A percentile compares a stretch with the other conserved stretches of the same genome.
These are phyloP conservation scores for Mucor mucedo DNA, from an alignment of 371 early-diverging fungal genomes.

Conservation along the genomic window DNA sequence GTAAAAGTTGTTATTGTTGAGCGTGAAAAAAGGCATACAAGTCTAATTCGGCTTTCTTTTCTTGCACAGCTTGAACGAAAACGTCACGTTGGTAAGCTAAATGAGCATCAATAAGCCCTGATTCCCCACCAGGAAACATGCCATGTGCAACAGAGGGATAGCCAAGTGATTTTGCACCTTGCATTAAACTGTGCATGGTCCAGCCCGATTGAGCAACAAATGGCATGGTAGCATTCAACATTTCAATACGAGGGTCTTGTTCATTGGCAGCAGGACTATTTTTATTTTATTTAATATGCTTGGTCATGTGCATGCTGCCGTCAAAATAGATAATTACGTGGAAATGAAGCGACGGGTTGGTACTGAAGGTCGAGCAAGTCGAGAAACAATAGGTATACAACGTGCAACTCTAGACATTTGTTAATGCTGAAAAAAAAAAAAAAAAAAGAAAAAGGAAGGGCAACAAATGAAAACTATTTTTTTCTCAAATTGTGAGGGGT, in stretches of 20 bases:
- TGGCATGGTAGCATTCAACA: constrained; percentile 71
- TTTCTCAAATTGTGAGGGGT: too few species aligned
- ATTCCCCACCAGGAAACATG: constrained; percentile 69
- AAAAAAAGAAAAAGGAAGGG: too few species aligned
- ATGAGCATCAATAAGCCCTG: constrained; percentile 80
- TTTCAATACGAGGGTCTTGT: constrained; percentile 25
- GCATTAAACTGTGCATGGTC: constrained; percentile 68
- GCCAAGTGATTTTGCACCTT: constrained; percentile 72
- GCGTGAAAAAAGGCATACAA: constrained; percentile 32
- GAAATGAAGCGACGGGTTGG: too few species aligned
- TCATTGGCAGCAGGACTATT: not conserved
- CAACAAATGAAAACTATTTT: too few species aligned
- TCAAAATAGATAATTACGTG: too few species aligned
- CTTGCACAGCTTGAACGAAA: constrained; percentile 59
- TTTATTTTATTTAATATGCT: not conserved
- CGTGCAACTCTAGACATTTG: too few species aligned
- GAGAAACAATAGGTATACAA: too few species aligned
- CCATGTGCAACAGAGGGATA: constrained; percentile 79
- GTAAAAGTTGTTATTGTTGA: not conserved
- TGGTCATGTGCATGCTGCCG: too few species aligned
- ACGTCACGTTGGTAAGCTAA: constrained; percentile 65
- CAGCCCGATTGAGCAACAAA: constrained; percentile 78
- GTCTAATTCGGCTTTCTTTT: constrained; percentile 51
- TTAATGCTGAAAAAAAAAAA: too few species aligned
- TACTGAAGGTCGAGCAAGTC: too few species aligned